phyloP scores from a whole-genome alignment of 139 green algal genomes.

The Gonium pectorale region DNA sequence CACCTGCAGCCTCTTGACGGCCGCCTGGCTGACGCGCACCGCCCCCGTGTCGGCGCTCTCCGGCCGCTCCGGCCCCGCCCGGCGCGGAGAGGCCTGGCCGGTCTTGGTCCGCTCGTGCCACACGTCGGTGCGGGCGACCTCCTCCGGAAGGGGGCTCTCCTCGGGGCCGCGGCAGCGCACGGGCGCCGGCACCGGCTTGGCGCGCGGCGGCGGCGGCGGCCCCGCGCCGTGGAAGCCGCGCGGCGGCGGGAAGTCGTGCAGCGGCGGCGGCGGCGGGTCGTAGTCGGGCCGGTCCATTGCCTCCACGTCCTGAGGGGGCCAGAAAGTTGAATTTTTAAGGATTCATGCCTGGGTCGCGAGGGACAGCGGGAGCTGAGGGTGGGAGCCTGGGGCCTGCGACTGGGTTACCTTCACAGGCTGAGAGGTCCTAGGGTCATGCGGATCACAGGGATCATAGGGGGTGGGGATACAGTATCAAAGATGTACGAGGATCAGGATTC shows the following conservation, averaged over 20 bases:
- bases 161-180: background rate
- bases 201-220: background rate
- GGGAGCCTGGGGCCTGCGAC: background rate
- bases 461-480: too few relatives aligned
- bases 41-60: background rate
- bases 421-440: background rate
- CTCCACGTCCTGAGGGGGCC: background rate
- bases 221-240: constrained; percentile 27
- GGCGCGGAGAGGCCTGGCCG: background rate
- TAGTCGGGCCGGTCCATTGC: constrained; percentile 20
- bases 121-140: background rate
- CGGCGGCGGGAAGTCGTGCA: background rate
- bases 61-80: too few relatives aligned
- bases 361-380: background rate
- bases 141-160: constrained; percentile 16
- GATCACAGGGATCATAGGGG: too few relatives aligned
- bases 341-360: background rate
- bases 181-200: background rate
- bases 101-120: background rate
- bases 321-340: too few relatives aligned
- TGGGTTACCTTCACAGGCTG: background rate
- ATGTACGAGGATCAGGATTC: too few relatives aligned
- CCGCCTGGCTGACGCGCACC: constrained; percentile 4
- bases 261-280: background rate
- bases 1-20: constrained; percentile 8